Percentiles rank a stretch among this genome's conserved stretches.
These are phyloP conservation scores for Pezicula neosporulosa DNA, from an alignment of 2,329 filamentous ascomycete species.

Conservation along the genomic window DNA sequence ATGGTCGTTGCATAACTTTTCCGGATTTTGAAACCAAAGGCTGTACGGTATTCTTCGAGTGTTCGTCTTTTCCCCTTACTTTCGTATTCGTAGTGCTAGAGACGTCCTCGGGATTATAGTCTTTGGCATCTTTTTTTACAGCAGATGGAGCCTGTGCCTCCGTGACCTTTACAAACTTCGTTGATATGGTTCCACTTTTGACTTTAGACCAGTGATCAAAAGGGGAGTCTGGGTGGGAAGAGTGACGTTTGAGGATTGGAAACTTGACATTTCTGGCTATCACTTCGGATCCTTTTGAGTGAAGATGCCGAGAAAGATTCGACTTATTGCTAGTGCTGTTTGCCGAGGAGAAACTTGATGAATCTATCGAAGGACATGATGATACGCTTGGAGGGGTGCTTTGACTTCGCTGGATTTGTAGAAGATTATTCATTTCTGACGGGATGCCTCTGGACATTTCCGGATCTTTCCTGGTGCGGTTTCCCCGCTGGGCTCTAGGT, in stretches of 20 bases:
- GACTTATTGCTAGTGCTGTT: not conserved
- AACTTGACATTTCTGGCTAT: constrained; percentile 20
- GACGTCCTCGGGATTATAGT: too few species aligned
- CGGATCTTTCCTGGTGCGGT: not conserved
- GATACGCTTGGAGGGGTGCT: not conserved
- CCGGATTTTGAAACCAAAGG: constrained; percentile 38
- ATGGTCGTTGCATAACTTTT: constrained; percentile 41
- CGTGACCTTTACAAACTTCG: not conserved
- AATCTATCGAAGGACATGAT: not conserved
- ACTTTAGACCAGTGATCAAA: constrained; percentile 35
- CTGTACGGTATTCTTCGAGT: not conserved
- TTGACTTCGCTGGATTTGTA: not conserved
- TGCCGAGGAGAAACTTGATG: not conserved
- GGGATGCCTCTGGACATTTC: not conserved
- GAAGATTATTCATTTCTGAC: not conserved
- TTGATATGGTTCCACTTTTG: constrained; percentile 27
- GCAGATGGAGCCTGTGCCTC: not conserved
- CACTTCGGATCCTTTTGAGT: not conserved
- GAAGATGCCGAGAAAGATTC: constrained; percentile 2
- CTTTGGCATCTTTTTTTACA: not conserved
- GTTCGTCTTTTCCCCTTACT: not conserved
- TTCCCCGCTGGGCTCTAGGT: constrained; percentile 10
- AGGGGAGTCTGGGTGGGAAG: constrained; percentile 20
- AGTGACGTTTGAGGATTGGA: constrained; percentile 16
- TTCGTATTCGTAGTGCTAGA: too few species aligned